Conservation (phyloP, 2,329 filamentous ascomycete genomes). For the Akanthomyces uredinophilus region DNA sequence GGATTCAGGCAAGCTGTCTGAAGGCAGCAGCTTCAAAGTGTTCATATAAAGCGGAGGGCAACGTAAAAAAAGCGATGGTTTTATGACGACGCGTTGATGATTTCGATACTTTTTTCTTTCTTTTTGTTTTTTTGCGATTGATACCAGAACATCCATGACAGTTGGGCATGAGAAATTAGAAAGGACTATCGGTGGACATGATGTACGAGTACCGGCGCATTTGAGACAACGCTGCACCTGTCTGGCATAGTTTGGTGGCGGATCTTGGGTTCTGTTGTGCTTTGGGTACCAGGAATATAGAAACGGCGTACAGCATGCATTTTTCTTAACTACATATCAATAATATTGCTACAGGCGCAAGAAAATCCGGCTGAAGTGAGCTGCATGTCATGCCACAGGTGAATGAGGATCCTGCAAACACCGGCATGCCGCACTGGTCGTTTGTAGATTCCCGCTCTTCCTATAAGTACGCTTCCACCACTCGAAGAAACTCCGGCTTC, state of each 20-base stretch:
- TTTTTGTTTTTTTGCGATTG: slow-evolving; percentile 9
- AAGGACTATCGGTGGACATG: neutral
- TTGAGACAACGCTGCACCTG: neutral
- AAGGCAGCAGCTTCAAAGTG: slow-evolving; percentile 16
- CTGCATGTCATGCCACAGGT: too few relatives aligned
- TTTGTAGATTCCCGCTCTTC: neutral
- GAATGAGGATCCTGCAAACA: neutral
- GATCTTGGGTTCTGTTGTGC: neutral
- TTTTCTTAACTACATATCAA: too few relatives aligned
- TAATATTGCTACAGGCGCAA: too few relatives aligned
- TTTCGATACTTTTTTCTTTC: neutral
- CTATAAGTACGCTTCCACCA: neutral
- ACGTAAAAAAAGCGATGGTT: neutral
- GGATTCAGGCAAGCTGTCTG: slow-evolving; percentile 13
- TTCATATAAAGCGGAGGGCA: slow-evolving; percentile 6
- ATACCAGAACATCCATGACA: slow-evolving; percentile 7
- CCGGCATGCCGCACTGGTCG: neutral
- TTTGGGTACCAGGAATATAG: neutral
- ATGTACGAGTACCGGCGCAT: neutral
- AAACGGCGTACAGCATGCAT: neutral
- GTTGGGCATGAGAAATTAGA: neutral
- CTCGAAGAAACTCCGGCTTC: neutral
- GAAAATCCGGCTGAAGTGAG: too few relatives aligned
- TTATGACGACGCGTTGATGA: neutral
- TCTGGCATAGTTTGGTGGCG: neutral